These are phyloP conservation scores for Flaveria robusta DNA, from an alignment of 129 eudicot genomes.

Conservation along the genomic window DNA sequence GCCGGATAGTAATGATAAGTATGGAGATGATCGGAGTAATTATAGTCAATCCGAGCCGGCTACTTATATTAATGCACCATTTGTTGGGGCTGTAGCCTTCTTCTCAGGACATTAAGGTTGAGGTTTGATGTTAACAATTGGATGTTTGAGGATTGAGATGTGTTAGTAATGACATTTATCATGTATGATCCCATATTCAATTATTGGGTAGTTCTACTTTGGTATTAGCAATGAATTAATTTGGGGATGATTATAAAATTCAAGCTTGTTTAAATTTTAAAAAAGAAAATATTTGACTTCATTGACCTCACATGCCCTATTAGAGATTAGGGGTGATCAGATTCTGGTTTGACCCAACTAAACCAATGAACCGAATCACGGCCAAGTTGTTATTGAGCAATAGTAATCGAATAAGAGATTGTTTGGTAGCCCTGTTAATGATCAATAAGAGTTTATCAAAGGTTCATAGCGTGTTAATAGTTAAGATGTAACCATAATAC, in stretches of 20 bases:
- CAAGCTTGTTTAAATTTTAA: neutral
- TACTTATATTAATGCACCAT: constrained; percentile 93
- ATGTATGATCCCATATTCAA: constrained; percentile 39
- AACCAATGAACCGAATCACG: too few relatives aligned
- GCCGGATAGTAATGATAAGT: constrained; percentile 66
- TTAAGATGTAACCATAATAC: too few relatives aligned
- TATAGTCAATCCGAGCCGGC: constrained; percentile 93
- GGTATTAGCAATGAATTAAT: neutral
- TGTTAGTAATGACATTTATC: constrained; percentile 12
- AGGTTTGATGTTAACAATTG: constrained; percentile 24
- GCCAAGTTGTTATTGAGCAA: too few relatives aligned
- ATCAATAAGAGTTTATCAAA: too few relatives aligned
- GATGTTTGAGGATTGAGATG: constrained; percentile 37
- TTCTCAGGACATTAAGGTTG: constrained; percentile 42
- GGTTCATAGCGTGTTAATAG: too few relatives aligned
- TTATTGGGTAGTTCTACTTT: constrained; percentile 2
- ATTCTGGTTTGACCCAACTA: too few relatives aligned
- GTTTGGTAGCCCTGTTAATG: too few relatives aligned
- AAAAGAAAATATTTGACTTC: neutral
- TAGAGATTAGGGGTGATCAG: too few relatives aligned
- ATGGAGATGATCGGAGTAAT: constrained; percentile 71
- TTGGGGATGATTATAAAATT: neutral
- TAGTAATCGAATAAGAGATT: too few relatives aligned
- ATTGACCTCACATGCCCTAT: too few relatives aligned
- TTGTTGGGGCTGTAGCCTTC: constrained; percentile 83